Evolutionary conservation across 345 rosid species (phyloP).

Genomic region (Geranium rotundifolium): DNA sequence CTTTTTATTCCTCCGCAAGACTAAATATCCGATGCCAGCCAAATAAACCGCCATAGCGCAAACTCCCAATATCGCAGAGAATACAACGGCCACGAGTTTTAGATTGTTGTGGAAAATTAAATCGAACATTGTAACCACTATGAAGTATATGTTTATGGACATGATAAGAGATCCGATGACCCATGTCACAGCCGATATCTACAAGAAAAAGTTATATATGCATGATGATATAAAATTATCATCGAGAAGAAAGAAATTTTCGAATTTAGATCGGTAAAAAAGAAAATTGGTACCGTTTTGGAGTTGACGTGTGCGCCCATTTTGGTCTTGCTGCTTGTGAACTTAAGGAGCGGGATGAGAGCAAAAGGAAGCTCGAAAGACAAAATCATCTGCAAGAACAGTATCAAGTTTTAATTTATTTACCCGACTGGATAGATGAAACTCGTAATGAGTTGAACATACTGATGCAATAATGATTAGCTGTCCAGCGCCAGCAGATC

Average conservation of each 20-base stretch:
- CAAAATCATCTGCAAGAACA: conserved; percentile 62
- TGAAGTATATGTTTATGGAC: conserved; percentile 67
- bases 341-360: conserved; percentile 83
- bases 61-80: conserved; percentile 57
- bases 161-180: conserved; percentile 60
- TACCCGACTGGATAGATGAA: no score
- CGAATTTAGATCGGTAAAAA: background rate
- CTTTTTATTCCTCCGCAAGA: conserved; percentile 44
- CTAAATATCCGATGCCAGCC: conserved; percentile 63
- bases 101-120: conserved; percentile 40
- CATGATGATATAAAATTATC: background rate
- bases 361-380: conserved; percentile 96
- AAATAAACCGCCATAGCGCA: conserved; percentile 45
- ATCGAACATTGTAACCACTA: conserved; percentile 42
- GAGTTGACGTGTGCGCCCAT: conserved; percentile 72
- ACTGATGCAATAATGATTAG: conserved; percentile 92
- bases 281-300: conserved; percentile 25
- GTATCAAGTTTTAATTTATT: background rate
- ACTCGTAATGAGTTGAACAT: conserved; percentile 11
- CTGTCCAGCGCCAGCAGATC: conserved; percentile 84
- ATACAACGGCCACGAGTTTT: conserved; percentile 28
- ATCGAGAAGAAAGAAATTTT: no score
- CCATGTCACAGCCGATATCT: conserved; percentile 76
- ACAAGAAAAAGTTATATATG: background rate
- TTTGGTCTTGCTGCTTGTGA: conserved; percentile 78